These are phyloP conservation scores for Phytophthora tentaculata DNA, from an alignment of 352 stramenopile genomes.

Conservation along the genomic window DNA sequence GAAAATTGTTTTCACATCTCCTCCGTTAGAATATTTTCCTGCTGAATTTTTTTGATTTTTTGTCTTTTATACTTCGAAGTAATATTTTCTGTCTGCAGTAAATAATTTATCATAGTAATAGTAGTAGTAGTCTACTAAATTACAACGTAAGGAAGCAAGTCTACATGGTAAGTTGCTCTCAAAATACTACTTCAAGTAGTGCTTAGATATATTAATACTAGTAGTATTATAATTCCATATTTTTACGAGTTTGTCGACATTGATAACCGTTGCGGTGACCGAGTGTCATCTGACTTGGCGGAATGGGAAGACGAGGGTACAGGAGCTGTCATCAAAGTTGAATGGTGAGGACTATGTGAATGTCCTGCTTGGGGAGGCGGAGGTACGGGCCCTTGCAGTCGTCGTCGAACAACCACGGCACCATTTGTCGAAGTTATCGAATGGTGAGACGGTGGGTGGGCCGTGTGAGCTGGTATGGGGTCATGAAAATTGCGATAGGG, in stretches of 20 bases:
- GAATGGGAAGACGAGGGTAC: background rate
- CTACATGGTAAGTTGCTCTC: no score
- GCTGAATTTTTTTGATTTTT: no score
- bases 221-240: conserved; percentile 1
- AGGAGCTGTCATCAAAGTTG: conserved; percentile 4
- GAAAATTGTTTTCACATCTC: no score
- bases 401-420: conserved; percentile 26
- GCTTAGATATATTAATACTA: no score
- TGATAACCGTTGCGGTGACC: conserved; percentile 27
- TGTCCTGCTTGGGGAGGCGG: conserved; percentile 9
- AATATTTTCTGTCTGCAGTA: no score
- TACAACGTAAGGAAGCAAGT: no score
- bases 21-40: no score
- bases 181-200: no score
- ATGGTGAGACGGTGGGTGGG: conserved; percentile 11
- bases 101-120: no score
- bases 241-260: conserved; percentile 21
- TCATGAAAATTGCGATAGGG: conserved; percentile 14
- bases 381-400: conserved; percentile 17
- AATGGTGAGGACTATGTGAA: conserved; percentile 18
- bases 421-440: conserved; percentile 31
- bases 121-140: no score
- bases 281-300: conserved; percentile 38
- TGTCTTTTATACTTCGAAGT: no score
- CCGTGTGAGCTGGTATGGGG: conserved; percentile 8